Conservation (phyloP, 805 yeast genomes). For the Saturnispora sekii region DNA sequence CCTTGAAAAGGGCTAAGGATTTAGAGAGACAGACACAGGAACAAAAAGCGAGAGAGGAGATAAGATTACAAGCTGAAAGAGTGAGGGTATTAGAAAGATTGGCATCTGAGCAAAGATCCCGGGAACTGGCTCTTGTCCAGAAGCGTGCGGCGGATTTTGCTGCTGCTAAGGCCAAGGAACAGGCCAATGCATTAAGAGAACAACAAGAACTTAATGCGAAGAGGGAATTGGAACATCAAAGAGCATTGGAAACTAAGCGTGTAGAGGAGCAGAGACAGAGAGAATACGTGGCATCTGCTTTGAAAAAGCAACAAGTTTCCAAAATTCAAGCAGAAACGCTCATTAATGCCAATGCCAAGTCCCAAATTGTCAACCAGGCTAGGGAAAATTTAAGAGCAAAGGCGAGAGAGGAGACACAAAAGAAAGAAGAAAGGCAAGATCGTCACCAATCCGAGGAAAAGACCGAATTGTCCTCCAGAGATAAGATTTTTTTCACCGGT, state of each 20-base stretch:
- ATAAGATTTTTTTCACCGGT: conserved; percentile 19
- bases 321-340: neutral
- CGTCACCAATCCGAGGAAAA: conserved; percentile 2
- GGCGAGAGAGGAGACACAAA: conserved; percentile 5
- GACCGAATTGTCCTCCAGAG: conserved; percentile 11
- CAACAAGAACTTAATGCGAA: neutral
- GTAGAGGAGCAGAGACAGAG: neutral
- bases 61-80: conserved; percentile 4
- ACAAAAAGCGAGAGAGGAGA: conserved; percentile 5
- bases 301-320: neutral
- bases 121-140: neutral
- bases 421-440: conserved; percentile 3
- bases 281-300: neutral
- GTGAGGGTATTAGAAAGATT: neutral
- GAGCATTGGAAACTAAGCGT: neutral
- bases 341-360: conserved; percentile 2
- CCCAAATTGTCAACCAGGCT: conserved; percentile 4
- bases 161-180: neutral
- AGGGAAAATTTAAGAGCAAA: conserved; percentile 7
- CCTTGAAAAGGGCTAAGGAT: conserved; percentile 3
- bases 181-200: neutral
- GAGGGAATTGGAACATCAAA: neutral
- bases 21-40: conserved; percentile 3
- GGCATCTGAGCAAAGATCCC: neutral
- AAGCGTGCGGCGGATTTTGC: neutral